Evolutionary conservation across 139 green algal genomes (phyloP).

Genomic region (Limnomonas spitsbergensis): DNA sequence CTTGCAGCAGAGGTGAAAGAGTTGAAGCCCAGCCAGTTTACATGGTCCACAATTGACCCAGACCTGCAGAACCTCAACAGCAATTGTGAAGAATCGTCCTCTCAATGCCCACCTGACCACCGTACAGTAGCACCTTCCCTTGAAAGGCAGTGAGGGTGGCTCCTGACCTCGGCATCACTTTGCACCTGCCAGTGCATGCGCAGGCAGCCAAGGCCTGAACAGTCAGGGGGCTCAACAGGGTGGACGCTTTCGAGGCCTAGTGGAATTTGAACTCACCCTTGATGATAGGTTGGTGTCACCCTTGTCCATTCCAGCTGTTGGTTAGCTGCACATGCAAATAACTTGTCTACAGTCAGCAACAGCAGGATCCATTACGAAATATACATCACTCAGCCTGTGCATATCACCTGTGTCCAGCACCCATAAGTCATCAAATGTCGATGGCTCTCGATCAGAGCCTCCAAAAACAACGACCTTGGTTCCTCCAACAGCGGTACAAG

Average conservation of each 20-base stretch:
- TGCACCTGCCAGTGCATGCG: neutral
- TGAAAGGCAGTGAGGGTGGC: slow-evolving; percentile 46
- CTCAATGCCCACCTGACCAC: slow-evolving; percentile 49
- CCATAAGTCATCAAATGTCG: slow-evolving; percentile 54
- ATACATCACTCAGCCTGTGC: too few relatives aligned
- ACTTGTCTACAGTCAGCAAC: neutral
- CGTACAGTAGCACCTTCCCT: slow-evolving; percentile 54
- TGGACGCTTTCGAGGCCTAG: neutral
- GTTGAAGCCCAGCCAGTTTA: neutral
- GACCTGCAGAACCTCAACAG: neutral
- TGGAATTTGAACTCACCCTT: neutral
- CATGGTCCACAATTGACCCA: neutral
- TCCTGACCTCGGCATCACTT: slow-evolving; percentile 34
- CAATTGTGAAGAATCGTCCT: neutral
- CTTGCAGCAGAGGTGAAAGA: neutral
- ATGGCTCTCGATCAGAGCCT: slow-evolving; percentile 44
- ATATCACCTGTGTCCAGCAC: slow-evolving; percentile 53
- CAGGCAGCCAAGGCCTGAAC: neutral
- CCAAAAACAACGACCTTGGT: slow-evolving; percentile 52
- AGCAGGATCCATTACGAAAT: neutral
- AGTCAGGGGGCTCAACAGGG: neutral
- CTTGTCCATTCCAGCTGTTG: neutral
- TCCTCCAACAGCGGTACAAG: slow-evolving; percentile 28
- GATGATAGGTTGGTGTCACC: slow-evolving; percentile 1
- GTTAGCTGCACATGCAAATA: neutral